Evolutionary conservation across 176 grass and related monocot species (phyloP).

Genomic region (Saccharum officinarum): DNA sequence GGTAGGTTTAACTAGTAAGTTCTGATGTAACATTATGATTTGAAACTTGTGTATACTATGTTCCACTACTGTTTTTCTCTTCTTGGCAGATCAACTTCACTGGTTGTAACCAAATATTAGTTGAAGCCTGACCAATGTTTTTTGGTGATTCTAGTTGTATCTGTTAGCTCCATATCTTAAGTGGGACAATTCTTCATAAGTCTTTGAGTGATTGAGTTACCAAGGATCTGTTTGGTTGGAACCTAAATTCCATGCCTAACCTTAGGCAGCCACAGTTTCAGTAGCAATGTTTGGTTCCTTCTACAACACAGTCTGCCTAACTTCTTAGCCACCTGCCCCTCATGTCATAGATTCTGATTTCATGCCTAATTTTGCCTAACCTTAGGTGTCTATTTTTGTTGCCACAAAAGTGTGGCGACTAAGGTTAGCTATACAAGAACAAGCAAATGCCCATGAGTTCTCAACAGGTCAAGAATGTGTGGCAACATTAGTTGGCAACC

Average conservation of each 20-base stretch:
- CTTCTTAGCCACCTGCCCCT: background rate
- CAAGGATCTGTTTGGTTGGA: background rate
- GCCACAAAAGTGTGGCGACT: background rate
- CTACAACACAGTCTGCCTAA: background rate
- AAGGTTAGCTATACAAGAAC: background rate
- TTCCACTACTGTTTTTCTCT: background rate
- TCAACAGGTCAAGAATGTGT: background rate
- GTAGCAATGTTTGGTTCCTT: background rate
- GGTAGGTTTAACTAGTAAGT: background rate
- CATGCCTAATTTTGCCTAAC: background rate
- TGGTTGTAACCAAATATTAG: background rate
- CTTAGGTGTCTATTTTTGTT: background rate
- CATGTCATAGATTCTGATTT: background rate
- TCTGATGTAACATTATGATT: slow-evolving; percentile 12
- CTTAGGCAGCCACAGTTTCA: background rate
- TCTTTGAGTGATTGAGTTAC: background rate
- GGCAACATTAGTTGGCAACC: background rate
- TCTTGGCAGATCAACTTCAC: background rate
- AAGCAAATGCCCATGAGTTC: background rate
- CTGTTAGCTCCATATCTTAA: background rate
- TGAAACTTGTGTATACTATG: slow-evolving; percentile 5
- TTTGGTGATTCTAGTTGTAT: background rate
- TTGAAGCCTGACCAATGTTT: background rate
- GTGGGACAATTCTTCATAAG: background rate
- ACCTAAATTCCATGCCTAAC: background rate